These are phyloP conservation scores for Iris pallida DNA, from an alignment of 116 monocot species.

Conservation along the genomic window DNA sequence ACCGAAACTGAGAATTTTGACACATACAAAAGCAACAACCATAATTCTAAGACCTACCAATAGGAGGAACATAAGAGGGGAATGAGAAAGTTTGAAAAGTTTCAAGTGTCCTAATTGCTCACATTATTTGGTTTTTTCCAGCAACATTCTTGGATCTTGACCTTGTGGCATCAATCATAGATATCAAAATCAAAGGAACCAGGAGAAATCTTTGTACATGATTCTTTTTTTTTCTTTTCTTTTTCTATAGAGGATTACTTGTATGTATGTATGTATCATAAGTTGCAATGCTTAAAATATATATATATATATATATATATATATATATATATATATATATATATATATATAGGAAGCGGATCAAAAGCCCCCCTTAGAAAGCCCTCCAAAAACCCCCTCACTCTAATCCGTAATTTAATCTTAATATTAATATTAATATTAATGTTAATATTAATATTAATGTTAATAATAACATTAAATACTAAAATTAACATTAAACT, in stretches of 20 bases:
- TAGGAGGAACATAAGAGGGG: constrained; percentile 19
- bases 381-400: no score
- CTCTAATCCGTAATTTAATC: no score
- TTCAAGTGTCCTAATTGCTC: constrained; percentile 18
- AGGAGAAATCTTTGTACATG: constrained; percentile 6
- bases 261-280: constrained; percentile 5
- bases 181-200: not conserved
- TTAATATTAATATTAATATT: no score
- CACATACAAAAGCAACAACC: constrained; percentile 65
- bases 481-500: no score
- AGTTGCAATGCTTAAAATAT: not conserved
- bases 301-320: no score
- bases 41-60: constrained; percentile 31
- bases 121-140: constrained; percentile 13
- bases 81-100: not conserved
- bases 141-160: not conserved
- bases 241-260: constrained; percentile 8
- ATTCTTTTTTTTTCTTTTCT: not conserved
- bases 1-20: constrained; percentile 52
- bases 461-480: no score
- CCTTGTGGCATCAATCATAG: not conserved
- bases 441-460: no score
- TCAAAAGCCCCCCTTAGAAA: no score
- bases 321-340: no score
- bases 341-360: no score